phyloP scores from a whole-genome alignment of 441 rosid species.

The Euphorbia corollata region DNA sequence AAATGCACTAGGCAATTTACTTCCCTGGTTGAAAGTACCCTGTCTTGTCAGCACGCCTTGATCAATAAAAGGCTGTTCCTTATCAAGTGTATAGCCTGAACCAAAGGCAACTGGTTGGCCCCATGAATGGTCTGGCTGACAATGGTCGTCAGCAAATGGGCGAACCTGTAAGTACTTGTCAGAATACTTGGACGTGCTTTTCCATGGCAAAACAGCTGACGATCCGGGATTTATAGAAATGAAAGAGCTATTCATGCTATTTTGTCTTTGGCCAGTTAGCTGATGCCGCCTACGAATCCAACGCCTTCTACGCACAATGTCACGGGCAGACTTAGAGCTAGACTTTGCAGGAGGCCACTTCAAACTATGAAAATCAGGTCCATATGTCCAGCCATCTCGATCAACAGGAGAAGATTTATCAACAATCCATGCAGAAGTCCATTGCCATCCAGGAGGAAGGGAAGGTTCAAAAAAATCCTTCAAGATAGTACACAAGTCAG shows the following conservation, averaged over 20 bases:
- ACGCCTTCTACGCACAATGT: conserved; percentile 52
- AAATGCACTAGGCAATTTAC: conserved; percentile 45
- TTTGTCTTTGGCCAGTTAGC: conserved; percentile 21
- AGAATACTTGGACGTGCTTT: conserved; percentile 59
- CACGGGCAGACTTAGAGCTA: conserved; percentile 32
- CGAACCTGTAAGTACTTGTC: conserved; percentile 68
- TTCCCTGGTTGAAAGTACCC: conserved; percentile 56
- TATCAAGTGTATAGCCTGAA: conserved; percentile 53
- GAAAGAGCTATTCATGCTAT: conserved; percentile 20
- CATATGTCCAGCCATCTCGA: conserved; percentile 62
- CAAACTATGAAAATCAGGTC: conserved; percentile 45
- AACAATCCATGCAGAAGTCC: conserved; percentile 59
- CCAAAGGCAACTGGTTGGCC: conserved; percentile 59
- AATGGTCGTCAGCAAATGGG: conserved; percentile 44
- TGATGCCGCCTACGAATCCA: conserved; percentile 56
- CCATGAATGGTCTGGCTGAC: conserved; percentile 58
- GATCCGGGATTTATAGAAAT: conserved; percentile 57
- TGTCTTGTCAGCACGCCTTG: conserved; percentile 61
- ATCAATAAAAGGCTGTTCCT: conserved; percentile 71
- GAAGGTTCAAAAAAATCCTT: conserved; percentile 56
- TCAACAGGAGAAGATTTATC: conserved; percentile 54
- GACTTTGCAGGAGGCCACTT: conserved; percentile 55
- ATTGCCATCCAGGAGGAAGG: conserved; percentile 57
- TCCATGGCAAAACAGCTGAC: conserved; percentile 83
- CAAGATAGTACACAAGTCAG: conserved; percentile 25